Conservation (phyloP, 768 basidiomycete genomes). For the Trametes gibbosa region DNA sequence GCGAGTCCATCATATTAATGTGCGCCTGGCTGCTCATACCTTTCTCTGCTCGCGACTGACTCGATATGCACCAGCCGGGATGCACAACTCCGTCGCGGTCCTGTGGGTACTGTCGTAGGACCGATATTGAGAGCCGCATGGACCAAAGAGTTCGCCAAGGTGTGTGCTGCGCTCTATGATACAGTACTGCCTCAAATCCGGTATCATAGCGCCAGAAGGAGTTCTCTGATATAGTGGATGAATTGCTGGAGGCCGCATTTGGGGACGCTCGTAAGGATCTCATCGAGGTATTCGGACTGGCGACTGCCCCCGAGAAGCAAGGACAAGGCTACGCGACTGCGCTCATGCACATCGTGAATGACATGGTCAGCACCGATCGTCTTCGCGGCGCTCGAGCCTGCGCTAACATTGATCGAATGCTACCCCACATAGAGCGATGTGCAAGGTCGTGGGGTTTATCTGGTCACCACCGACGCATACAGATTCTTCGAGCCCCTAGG, state of each 20-base stretch:
- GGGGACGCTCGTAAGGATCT: background rate
- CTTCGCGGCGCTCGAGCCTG: background rate
- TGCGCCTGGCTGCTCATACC: background rate
- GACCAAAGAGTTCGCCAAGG: too few relatives aligned
- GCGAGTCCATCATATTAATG: background rate
- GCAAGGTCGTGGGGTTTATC: constrained; percentile 2
- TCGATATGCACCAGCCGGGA: too few relatives aligned
- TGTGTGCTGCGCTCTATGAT: too few relatives aligned
- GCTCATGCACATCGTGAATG: constrained; percentile 5
- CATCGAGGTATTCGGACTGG: background rate
- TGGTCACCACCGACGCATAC: constrained; percentile 11
- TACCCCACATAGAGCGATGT: constrained; percentile 3
- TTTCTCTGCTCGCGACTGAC: too few relatives aligned
- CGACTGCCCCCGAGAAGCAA: constrained; percentile 5
- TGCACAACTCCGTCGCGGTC: too few relatives aligned
- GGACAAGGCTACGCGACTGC: constrained; percentile 13
- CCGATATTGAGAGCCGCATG: too few relatives aligned
- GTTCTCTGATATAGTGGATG: background rate
- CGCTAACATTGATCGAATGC: too few relatives aligned
- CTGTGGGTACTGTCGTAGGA: too few relatives aligned
- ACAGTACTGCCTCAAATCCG: too few relatives aligned
- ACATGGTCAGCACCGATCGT: too few relatives aligned
- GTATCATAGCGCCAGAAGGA: too few relatives aligned
- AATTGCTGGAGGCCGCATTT: background rate
- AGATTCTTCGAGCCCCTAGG: constrained; percentile 15